Evolutionary conservation across 2,329 filamentous ascomycete genomes (phyloP).

Genomic region (Cercospora berteroae): DNA sequence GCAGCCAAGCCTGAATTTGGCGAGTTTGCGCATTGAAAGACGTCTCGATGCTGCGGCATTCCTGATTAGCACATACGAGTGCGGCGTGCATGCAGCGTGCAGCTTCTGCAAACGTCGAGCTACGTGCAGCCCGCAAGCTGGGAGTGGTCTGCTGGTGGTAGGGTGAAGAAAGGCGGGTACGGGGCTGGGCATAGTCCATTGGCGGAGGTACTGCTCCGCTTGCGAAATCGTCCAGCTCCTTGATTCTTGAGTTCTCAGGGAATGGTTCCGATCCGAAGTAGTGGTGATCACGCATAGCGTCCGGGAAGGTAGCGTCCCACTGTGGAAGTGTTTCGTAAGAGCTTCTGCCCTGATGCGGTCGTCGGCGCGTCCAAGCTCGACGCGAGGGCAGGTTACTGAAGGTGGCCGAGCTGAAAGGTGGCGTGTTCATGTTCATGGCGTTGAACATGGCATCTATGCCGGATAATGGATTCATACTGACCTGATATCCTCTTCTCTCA

Average conservation of each 20-base stretch:
- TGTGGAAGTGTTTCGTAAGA: neutral
- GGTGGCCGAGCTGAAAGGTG: slow-evolving; percentile 3
- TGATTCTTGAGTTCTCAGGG: slow-evolving; percentile 7
- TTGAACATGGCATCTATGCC: slow-evolving; percentile 13
- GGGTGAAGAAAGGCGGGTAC: neutral
- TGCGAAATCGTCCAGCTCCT: slow-evolving; percentile 14
- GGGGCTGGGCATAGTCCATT: neutral
- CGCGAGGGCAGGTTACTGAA: neutral
- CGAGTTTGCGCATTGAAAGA: slow-evolving; percentile 12
- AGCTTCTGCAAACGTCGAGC: slow-evolving; percentile 20
- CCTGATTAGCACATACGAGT: slow-evolving; percentile 20
- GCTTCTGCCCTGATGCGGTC: neutral
- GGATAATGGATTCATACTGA: neutral
- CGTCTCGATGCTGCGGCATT: slow-evolving; percentile 17
- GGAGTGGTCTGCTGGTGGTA: neutral
- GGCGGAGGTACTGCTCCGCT: slow-evolving; percentile 1
- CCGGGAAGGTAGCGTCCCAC: neutral
- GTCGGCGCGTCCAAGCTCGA: slow-evolving; percentile 9
- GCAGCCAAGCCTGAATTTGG: slow-evolving; percentile 19
- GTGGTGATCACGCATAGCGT: slow-evolving; percentile 15
- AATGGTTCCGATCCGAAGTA: slow-evolving; percentile 7
- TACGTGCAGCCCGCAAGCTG: neutral
- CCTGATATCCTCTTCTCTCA: neutral
- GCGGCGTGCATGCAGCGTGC: slow-evolving; percentile 18
- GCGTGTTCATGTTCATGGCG: slow-evolving; percentile 13